Percentiles rank a stretch among this genome's conserved stretches.
Conservation (phyloP, 2,329 filamentous ascomycete genomes). For the Venturia oleaginea region DNA sequence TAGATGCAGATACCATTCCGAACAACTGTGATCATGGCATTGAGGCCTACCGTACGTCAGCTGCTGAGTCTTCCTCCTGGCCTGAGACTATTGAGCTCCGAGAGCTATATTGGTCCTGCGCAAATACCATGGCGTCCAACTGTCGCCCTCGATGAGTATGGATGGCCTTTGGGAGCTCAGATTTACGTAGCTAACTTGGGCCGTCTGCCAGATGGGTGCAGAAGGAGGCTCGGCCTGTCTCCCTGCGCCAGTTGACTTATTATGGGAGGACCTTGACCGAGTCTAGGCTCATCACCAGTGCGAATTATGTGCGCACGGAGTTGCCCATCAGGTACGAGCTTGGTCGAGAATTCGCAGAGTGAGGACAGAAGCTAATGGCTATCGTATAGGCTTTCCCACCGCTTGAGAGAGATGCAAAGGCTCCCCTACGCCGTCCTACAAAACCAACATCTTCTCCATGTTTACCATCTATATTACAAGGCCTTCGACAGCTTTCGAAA, state of each 20-base stretch:
- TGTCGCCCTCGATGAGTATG: constrained; percentile 51
- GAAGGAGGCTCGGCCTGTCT: constrained; percentile 88
- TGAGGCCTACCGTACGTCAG: neutral
- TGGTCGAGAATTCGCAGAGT: neutral
- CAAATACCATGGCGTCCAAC: constrained; percentile 51
- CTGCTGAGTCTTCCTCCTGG: constrained; percentile 4
- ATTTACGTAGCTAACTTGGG: neutral
- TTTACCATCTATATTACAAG: constrained; percentile 93
- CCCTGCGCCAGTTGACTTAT: constrained; percentile 90
- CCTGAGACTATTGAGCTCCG: neutral
- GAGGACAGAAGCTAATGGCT: neutral
- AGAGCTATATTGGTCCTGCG: constrained; percentile 15
- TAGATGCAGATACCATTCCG: neutral
- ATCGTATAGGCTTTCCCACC: constrained; percentile 66
- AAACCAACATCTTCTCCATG: constrained; percentile 87
- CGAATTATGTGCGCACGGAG: constrained; percentile 95
- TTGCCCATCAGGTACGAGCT: constrained; percentile 64
- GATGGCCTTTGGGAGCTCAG: neutral
- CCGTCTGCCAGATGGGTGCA: constrained; percentile 67
- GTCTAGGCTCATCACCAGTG: constrained; percentile 78
- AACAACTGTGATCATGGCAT: constrained; percentile 1
- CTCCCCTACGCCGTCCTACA: constrained; percentile 91
- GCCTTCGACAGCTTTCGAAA: constrained; percentile 90
- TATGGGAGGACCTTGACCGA: constrained; percentile 93
- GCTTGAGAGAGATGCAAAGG: constrained; percentile 93